phyloP scores from a whole-genome alignment of 805 yeast genomes.

The Candida andamanensis region DNA sequence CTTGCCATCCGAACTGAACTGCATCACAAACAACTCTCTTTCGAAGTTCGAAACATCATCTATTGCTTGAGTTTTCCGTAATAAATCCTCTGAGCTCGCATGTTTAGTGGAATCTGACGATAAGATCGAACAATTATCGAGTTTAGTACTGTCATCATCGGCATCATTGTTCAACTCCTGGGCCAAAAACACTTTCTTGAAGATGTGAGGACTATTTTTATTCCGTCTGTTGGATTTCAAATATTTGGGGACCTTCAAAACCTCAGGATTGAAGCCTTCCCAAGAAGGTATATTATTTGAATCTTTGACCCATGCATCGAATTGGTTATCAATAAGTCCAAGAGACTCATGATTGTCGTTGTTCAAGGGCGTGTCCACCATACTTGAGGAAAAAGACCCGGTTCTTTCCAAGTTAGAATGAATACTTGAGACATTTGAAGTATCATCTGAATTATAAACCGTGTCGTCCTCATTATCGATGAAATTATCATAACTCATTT shows the following conservation, averaged over 20 bases:
- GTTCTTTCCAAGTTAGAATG: slow-evolving; percentile 2
- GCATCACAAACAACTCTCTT: slow-evolving; percentile 65
- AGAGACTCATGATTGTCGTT: too few species aligned
- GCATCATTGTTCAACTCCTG: slow-evolving; percentile 47
- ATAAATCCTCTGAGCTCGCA: neutral
- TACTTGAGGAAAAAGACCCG: neutral
- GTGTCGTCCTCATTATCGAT: slow-evolving; percentile 14
- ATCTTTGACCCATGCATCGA: too few species aligned
- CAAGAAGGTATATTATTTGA: slow-evolving; percentile 13
- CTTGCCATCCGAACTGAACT: slow-evolving; percentile 76
- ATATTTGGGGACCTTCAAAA: slow-evolving; percentile 51
- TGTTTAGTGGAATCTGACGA: neutral
- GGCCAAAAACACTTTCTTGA: slow-evolving; percentile 55
- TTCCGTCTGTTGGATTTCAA: slow-evolving; percentile 45
- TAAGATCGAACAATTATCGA: too few species aligned
- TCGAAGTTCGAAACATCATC: slow-evolving; percentile 1
- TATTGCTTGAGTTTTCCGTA: neutral
- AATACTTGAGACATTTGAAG: slow-evolving; percentile 4
- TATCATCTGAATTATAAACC: slow-evolving; percentile 20
- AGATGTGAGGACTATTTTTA: slow-evolving; percentile 40
- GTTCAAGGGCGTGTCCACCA: neutral
- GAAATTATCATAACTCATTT: neutral
- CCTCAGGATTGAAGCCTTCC: slow-evolving; percentile 28
- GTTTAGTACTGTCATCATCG: slow-evolving; percentile 1
- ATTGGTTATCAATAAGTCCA: neutral